A percentile compares a stretch with the other conserved stretches of the same genome.
phyloP scores from a whole-genome alignment of 306 rosid species.

The Pachyrhizus erosus region DNA sequence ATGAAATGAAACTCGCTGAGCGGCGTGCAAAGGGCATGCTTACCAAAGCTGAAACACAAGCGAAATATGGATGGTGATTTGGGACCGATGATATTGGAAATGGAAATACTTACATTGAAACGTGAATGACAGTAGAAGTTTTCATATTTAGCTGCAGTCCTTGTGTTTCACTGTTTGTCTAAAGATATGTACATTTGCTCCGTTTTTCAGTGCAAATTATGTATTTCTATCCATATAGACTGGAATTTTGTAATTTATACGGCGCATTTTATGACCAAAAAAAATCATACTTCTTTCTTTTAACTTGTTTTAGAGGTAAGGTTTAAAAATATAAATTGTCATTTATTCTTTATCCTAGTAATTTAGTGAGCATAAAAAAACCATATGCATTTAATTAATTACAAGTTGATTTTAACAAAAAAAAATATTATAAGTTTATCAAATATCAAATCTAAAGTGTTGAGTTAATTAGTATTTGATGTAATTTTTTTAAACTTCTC shows the following conservation, averaged over 20 bases:
- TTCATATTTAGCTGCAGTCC: conserved; percentile 18
- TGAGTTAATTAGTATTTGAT: neutral
- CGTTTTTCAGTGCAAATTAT: conserved; percentile 12
- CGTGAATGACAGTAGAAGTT: neutral
- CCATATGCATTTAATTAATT: neutral
- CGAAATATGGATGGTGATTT: conserved; percentile 96
- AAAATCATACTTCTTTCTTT: neutral
- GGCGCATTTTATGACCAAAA: neutral
- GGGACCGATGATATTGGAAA: conserved; percentile 8
- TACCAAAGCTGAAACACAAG: conserved; percentile 96
- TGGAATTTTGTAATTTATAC: neutral
- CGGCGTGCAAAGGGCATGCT: conserved; percentile 88
- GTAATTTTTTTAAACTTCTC: neutral
- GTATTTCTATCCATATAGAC: neutral
- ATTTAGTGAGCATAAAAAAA: neutral
- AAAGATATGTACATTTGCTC: conserved; percentile 18
- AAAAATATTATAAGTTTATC: neutral
- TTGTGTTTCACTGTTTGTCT: conserved; percentile 16
- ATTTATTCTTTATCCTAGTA: neutral
- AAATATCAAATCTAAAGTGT: neutral
- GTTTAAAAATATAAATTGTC: neutral
- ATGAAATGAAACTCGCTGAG: conserved; percentile 82
- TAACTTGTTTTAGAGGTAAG: neutral
- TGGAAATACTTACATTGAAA: conserved; percentile 34
- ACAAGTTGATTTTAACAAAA: neutral